Evolutionary conservation across 805 yeast species (phyloP).

Genomic region (Nakazawaea pomicola): DNA sequence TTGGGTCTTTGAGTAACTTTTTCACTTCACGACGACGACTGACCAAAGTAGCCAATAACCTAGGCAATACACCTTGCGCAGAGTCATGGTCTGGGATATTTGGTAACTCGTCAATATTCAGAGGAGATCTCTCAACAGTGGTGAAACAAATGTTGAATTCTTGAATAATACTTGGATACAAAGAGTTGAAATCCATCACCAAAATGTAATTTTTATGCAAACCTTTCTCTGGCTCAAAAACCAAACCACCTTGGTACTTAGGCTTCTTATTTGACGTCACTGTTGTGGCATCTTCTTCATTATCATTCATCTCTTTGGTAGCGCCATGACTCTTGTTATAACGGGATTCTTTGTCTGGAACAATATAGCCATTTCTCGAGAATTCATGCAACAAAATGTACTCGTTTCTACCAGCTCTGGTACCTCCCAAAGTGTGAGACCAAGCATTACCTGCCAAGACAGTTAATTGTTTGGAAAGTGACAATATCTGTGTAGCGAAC

Average conservation of each 20-base stretch:
- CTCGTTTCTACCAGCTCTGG: slow-evolving; percentile 94
- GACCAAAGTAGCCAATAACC: slow-evolving; percentile 76
- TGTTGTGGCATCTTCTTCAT: slow-evolving; percentile 39
- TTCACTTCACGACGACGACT: slow-evolving; percentile 92
- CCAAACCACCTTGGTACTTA: slow-evolving; percentile 88
- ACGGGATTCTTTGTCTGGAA: slow-evolving; percentile 70
- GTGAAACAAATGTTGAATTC: slow-evolving; percentile 97
- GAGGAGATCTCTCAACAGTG: slow-evolving; percentile 68
- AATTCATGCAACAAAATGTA: slow-evolving; percentile 90
- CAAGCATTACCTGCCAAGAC: slow-evolving; percentile 96
- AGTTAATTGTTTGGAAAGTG: slow-evolving; percentile 87
- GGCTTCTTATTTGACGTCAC: slow-evolving; percentile 58
- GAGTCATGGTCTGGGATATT: slow-evolving; percentile 54
- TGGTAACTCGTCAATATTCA: slow-evolving; percentile 61
- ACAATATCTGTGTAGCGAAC: slow-evolving; percentile 75
- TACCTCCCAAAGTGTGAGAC: slow-evolving; percentile 92
- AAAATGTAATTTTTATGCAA: slow-evolving; percentile 81
- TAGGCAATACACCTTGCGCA: slow-evolving; percentile 80
- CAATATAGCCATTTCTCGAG: slow-evolving; percentile 68
- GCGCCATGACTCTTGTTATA: slow-evolving; percentile 9
- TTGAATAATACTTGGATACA: slow-evolving; percentile 95
- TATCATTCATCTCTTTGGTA: slow-evolving; percentile 27
- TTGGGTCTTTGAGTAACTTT: slow-evolving; percentile 71
- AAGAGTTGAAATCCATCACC: slow-evolving; percentile 97
- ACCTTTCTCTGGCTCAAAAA: slow-evolving; percentile 95